Evolutionary conservation across 148 eudicot species (phyloP).

Genomic region (Cornus kousa): DNA sequence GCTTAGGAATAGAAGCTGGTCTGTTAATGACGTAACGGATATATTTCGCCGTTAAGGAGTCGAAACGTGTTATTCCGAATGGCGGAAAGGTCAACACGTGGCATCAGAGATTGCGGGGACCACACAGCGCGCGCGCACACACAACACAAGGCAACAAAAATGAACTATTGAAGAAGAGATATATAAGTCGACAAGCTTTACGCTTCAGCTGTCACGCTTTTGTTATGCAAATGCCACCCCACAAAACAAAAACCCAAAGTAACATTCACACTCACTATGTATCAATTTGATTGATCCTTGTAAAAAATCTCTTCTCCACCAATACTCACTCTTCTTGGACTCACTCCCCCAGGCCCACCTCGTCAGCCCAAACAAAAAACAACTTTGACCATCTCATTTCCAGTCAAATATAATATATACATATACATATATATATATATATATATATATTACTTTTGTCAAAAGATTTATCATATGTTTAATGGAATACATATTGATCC

Average conservation of each 20-base stretch:
- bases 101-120: conserved; percentile 19
- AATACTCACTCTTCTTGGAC: too few relatives aligned
- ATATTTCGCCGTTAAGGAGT: conserved; percentile 24
- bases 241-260: background rate
- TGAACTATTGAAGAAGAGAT: background rate
- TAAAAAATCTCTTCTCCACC: too few relatives aligned
- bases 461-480: too few relatives aligned
- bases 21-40: conserved; percentile 5
- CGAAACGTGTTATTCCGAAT: conserved; percentile 21
- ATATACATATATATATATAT: too few relatives aligned
- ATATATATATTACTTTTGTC: too few relatives aligned
- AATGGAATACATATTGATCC: too few relatives aligned
- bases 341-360: too few relatives aligned
- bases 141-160: background rate
- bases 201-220: conserved; percentile 16
- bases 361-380: too few relatives aligned
- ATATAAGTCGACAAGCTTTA: background rate
- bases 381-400: too few relatives aligned
- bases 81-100: conserved; percentile 24
- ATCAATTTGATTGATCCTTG: too few relatives aligned
- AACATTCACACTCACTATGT: too few relatives aligned
- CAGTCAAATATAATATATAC: too few relatives aligned
- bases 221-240: background rate
- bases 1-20: background rate
- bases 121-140: conserved; percentile 9